Percentiles rank a stretch among this genome's conserved stretches.
phyloP scores from a whole-genome alignment of 2,329 filamentous ascomycete genomes.

The Aureobasidium sp. region DNA sequence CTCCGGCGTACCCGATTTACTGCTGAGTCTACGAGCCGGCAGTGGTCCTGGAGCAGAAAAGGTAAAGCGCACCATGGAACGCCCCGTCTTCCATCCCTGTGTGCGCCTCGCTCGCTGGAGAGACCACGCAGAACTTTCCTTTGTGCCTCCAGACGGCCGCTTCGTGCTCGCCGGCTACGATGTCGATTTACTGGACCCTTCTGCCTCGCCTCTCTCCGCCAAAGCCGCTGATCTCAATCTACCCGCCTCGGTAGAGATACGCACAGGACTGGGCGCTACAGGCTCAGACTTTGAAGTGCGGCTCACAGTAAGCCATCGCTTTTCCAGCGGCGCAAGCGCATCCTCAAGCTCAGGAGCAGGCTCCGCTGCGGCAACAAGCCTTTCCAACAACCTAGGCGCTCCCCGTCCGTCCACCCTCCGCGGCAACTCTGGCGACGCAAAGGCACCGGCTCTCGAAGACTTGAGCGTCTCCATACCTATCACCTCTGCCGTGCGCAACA shows the following conservation, averaged over 20 bases:
- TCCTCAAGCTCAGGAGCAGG: not conserved
- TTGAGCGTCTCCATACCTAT: conserved; percentile 72
- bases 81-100: conserved; percentile 94
- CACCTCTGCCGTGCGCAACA: conserved; percentile 61
- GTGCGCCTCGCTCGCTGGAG: conserved; percentile 87
- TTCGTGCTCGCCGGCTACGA: conserved; percentile 94
- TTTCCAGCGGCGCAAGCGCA: conserved; percentile 25
- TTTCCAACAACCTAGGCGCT: conserved; percentile 9
- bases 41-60: conserved; percentile 58
- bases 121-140: conserved; percentile 84
- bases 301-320: conserved; percentile 56
- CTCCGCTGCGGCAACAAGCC: conserved; percentile 9
- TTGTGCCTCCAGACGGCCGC: conserved; percentile 87
- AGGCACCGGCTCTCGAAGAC: conserved; percentile 56
- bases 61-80: conserved; percentile 55
- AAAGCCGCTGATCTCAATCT: conserved; percentile 60
- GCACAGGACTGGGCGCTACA: conserved; percentile 64
- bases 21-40: conserved; percentile 64
- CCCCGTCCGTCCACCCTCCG: conserved; percentile 11
- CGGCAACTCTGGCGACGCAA: conserved; percentile 19
- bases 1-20: conserved; percentile 86
- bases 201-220: conserved; percentile 24
- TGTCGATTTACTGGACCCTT: conserved; percentile 74
- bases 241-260: conserved; percentile 74
- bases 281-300: conserved; percentile 87